phyloP scores from a whole-genome alignment of 139 green algal species.

The Chlorella sp. region DNA sequence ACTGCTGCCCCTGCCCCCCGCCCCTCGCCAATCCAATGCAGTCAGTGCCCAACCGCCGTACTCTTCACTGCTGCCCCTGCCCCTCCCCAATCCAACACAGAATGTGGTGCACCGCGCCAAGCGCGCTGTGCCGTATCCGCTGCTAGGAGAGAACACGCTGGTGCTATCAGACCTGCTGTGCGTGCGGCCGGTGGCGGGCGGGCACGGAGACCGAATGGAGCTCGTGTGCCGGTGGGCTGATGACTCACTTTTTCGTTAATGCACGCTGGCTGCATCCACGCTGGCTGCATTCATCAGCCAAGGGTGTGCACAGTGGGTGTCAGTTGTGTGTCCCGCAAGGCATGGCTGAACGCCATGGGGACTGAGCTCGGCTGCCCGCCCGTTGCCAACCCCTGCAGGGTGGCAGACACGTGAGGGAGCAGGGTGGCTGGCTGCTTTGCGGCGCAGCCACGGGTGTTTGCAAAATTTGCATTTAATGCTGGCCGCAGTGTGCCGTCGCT shows the following conservation, averaged over 20 bases:
- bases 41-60: slow-evolving; percentile 50
- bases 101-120: slow-evolving; percentile 50
- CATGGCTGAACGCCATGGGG: too few relatives aligned
- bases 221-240: neutral
- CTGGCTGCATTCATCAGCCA: neutral
- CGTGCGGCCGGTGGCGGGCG: neutral
- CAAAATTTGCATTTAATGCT: too few relatives aligned
- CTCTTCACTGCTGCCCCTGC: neutral
- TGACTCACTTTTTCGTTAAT: neutral
- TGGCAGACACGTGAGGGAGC: slow-evolving; percentile 61
- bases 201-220: neutral
- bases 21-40: slow-evolving; percentile 14
- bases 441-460: too few relatives aligned
- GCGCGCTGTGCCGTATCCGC: slow-evolving; percentile 54
- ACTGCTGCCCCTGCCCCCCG: neutral
- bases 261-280: neutral
- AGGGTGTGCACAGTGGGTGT: too few relatives aligned
- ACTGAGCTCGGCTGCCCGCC: neutral
- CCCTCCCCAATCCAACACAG: neutral
- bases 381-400: slow-evolving; percentile 25
- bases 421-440: too few relatives aligned
- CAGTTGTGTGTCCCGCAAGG: too few relatives aligned
- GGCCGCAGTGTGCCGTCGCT: too few relatives aligned
- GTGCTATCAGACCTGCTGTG: slow-evolving; percentile 58
- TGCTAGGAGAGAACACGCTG: slow-evolving; percentile 77